A percentile compares a stretch with the other conserved stretches of the same genome.
Evolutionary conservation across 1,284 basidiomycete genomes (phyloP).

Genomic region (Ustilago cynodontis): DNA sequence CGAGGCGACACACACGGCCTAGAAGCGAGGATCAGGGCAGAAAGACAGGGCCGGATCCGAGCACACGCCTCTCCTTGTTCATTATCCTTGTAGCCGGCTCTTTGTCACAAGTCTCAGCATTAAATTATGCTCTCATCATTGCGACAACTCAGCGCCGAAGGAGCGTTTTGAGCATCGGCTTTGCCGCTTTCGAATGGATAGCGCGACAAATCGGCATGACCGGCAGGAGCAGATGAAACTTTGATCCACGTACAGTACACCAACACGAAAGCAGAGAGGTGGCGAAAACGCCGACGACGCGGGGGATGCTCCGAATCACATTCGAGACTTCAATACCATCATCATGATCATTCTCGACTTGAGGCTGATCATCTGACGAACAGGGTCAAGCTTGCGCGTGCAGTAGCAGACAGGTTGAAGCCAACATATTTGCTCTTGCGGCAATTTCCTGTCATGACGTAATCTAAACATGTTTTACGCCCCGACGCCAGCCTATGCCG

Average conservation of each 20-base stretch:
- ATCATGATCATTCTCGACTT: background rate
- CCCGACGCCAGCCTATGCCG: background rate
- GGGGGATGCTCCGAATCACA: constrained; percentile 1
- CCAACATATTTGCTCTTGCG: constrained; percentile 7
- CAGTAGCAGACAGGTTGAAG: background rate
- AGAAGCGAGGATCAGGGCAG: constrained; percentile 16
- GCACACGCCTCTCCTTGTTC: background rate
- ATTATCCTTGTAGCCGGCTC: background rate
- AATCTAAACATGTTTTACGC: background rate
- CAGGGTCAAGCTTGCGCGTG: background rate
- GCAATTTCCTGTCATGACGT: constrained; percentile 30
- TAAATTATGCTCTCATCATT: background rate
- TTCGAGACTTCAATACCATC: background rate
- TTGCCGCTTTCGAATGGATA: background rate
- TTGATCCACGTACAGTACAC: background rate
- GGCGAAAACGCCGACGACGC: constrained; percentile 2
- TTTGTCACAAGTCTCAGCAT: background rate
- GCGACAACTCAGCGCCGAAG: background rate
- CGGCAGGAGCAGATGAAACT: constrained; percentile 4
- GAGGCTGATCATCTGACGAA: background rate
- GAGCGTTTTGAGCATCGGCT: background rate
- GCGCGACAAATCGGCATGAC: constrained; percentile 6
- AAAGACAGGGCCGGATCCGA: background rate
- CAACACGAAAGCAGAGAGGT: background rate
- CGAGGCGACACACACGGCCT: background rate